Evolutionary conservation across 1,139 yeast species (phyloP), one percentile per base, ranked within the genome.

Genomic region (Taphrina flavorubra): DNA sequence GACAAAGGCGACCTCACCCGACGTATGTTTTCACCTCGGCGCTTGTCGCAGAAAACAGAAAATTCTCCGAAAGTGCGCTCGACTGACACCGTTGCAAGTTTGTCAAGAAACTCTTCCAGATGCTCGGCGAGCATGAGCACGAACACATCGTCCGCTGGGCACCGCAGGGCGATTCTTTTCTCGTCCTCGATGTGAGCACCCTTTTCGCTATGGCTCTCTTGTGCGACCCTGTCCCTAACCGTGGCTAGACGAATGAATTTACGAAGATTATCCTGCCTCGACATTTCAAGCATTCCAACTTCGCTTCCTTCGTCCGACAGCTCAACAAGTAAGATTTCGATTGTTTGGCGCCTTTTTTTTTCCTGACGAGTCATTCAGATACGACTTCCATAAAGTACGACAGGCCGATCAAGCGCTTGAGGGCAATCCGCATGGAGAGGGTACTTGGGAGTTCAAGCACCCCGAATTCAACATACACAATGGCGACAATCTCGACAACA

Each of bases 271-370:
- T 94, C 39, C 81, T 94, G 70, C 98, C 99, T 11, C 89, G 88
- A 75, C 92, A 91, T 78, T 94, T 92, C 82, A 94, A 94, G 78
- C 99, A 94, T 78, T 88, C 90, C 73, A 92, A 94, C 78, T 92
- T 94, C 79, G 94, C 98, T 40, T 87, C 95, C 71, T 94, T 94
- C 81, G 98, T 94, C n/a, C 85, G 99, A 70, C 99, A 94, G 77
- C 83, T 94, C 76, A 94, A 94, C 79, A 94, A 94, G 71, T 70
- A 53, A 25, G 63, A 11, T 20, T 3, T 8, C 47, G 42, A 2
- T 94, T 79, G 92, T 98, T 39, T 87, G 95, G 71, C 92, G 94
- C 81, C 98, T 94, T 13, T 85, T 98, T 94, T 77, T n/a, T 49
- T 49, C 83, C 94, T 76, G 94, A 94, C 78, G 92, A 92, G 66